These are phyloP conservation scores for Eurotiales sp. DNA, from an alignment of 2,329 filamentous ascomycete species.

Conservation along the genomic window DNA sequence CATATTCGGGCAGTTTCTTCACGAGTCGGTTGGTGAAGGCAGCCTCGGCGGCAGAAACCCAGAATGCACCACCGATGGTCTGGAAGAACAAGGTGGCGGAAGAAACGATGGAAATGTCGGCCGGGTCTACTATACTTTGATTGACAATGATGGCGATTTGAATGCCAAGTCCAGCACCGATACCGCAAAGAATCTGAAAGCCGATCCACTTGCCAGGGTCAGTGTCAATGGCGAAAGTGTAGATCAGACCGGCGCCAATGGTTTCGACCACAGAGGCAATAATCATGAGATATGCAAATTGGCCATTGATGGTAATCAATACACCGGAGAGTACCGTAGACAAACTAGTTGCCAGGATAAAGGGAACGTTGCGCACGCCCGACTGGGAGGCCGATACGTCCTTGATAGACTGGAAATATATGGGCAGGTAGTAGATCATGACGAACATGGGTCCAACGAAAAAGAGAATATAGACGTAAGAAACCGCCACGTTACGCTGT, in stretches of 20 bases:
- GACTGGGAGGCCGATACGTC: constrained; percentile 29
- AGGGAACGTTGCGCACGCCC: constrained; percentile 41
- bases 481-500: constrained; percentile 33
- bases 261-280: constrained; percentile 25
- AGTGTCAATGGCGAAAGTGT: constrained; percentile 28
- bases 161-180: constrained; percentile 18
- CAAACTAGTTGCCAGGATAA: constrained; percentile 33
- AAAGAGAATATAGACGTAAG: constrained; percentile 32
- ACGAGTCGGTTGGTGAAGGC: constrained; percentile 32
- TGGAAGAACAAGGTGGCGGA: constrained; percentile 26
- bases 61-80: constrained; percentile 31
- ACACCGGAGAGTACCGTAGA: constrained; percentile 26
- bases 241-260: constrained; percentile 23
- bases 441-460: constrained; percentile 31
- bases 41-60: constrained; percentile 29
- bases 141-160: constrained; percentile 21
- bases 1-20: constrained; percentile 19
- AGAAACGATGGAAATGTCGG: constrained; percentile 20
- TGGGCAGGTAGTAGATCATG: constrained; percentile 31
- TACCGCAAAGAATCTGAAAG: constrained; percentile 22
- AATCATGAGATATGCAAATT: constrained; percentile 26
- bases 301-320: constrained; percentile 25
- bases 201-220: constrained; percentile 22
- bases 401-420: constrained; percentile 38
- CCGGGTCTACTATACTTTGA: constrained; percentile 20